Evolutionary conservation across 148 eudicot species (phyloP), one percentile per base, ranked within the genome.

Genomic region (Rhododendron williamsianum): DNA sequence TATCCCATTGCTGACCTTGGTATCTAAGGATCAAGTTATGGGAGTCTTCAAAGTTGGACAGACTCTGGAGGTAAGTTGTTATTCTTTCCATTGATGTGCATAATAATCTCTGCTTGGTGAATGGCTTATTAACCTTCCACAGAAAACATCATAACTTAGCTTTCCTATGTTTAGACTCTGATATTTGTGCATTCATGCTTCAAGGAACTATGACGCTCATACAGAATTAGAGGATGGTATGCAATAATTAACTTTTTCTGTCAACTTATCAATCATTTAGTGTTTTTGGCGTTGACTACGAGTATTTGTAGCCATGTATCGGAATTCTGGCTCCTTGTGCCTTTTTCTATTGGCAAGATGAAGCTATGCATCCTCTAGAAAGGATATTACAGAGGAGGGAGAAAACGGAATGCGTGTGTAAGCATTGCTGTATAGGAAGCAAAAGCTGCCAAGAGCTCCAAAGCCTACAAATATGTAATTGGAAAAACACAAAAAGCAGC

Each of bases 1-100:
- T 60, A 93, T 95, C 46, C 98, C 98, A 1, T 96, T 95, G 86
- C 93, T 95, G 76, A 92, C 92, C 65, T 87, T 95, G 90, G 98
- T 94, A 38, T 86, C 97, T 0, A 92, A 91, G 83, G 94, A 95
- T 87, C 85, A 91, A 76, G 73, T 95, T 56, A 95, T 95, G 98
- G 96, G 95, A 16, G 85, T 80, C 56, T 95, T 95, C 46, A 92
- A 86, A 85, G 88, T 95, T 25, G 95, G 97, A 76, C 90, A 94
- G 54, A 81, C 82, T 56, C 45, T 92, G 65, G 88, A 95, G 95
- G 98, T 95, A 87, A 89, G 80, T 23, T 63, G 67, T 25, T 30
- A 46, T 35, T 69, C 77, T 35, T 58, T 35, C 13, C 65, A 43
- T 76, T 83, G 76, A 54, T 36, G 7, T 74, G 69, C 86, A 84